phyloP scores from a whole-genome alignment of 768 basidiomycete genomes.

The Mycena galopus region DNA sequence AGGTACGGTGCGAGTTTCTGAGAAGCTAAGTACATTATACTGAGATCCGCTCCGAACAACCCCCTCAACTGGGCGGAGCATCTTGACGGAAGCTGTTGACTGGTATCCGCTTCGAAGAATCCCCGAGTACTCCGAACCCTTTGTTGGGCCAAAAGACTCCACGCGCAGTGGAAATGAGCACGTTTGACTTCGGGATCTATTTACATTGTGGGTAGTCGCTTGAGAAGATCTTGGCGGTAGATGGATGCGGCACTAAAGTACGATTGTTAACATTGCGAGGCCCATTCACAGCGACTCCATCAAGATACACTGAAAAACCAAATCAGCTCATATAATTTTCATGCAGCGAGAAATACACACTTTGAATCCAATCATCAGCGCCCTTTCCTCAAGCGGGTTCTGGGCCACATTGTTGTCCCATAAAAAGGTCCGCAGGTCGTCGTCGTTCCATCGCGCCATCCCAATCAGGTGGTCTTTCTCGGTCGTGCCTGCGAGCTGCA shows the following conservation, averaged over 20 bases:
- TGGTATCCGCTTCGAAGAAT: no score
- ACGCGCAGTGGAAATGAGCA: no score
- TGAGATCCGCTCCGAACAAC: no score
- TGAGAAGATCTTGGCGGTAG: no score
- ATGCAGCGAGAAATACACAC: not conserved
- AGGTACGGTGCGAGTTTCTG: no score
- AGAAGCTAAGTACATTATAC: no score
- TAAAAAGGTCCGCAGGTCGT: not conserved
- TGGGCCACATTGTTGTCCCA: not conserved
- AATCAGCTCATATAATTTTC: not conserved
- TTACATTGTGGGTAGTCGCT: no score
- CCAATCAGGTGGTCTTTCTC: not conserved
- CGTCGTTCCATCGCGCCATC: slow-evolving; percentile 18
- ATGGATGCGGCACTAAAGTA: no score
- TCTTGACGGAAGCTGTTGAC: no score
- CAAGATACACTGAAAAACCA: not conserved
- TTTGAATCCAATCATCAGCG: slow-evolving; percentile 7
- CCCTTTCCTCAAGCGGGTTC: slow-evolving; percentile 6
- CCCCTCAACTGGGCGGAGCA: no score
- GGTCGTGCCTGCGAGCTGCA: not conserved
- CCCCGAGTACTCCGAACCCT: not conserved
- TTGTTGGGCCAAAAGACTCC: not conserved
- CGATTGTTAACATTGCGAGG: not conserved
- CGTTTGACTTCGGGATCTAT: no score
- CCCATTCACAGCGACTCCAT: not conserved